Base-by-base conservation (phyloP, 352 stramenopile genomes). In the Globisporangium cylindrosporum region DNA sequence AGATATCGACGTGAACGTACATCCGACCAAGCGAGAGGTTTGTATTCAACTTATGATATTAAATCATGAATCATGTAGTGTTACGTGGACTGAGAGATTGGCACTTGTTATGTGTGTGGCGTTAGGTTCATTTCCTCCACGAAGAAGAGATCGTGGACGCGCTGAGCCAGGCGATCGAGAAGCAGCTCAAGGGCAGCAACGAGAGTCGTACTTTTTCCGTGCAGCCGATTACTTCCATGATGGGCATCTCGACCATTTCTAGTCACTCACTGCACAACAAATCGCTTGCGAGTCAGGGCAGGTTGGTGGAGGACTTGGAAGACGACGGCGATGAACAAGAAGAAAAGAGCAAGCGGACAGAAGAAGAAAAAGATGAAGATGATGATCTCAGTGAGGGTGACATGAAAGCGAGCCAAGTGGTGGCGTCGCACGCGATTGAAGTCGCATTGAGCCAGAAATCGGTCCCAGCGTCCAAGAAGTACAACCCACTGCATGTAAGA, bases 1-100 rank as follows among this genome's bases (percentile, higher is more conserved):
- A 27, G 94, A 98, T 69, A 79, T 99, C 2, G 98, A 99, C 79
- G 98, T 99, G 24, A 99, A 99, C 73, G 95, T 99, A 2, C 98
- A 99, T 75, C 98, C 98, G 15, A 99, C 97, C 18, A 99, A 99
- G 82, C 80, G 87, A 77, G 97, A 99, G 71, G 81, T 69, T 6
- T 8, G 14, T 0, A 20, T 51, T 43, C 36, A 43, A 43, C 0
- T 59, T 4, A 18, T 29, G 27, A 29, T 32, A 20, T 38, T 51
- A 25, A 8, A 3, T 68, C 27, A 15, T 34, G 7, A 2, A 34
- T 2, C 12, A n/a, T 15, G 22, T 36, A 12, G 51, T 22, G n/a
- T 3, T 62, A 5, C 38, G 27, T 62, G 10, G 67, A 41, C 9
- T 43, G 22, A 36, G 32, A 36, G 32, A 36, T 32, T 22, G 4